Base-by-base conservation (phyloP, 495 filamentous ascomycete genomes). In the Pseudoneurospora amorphoporcata region DNA sequence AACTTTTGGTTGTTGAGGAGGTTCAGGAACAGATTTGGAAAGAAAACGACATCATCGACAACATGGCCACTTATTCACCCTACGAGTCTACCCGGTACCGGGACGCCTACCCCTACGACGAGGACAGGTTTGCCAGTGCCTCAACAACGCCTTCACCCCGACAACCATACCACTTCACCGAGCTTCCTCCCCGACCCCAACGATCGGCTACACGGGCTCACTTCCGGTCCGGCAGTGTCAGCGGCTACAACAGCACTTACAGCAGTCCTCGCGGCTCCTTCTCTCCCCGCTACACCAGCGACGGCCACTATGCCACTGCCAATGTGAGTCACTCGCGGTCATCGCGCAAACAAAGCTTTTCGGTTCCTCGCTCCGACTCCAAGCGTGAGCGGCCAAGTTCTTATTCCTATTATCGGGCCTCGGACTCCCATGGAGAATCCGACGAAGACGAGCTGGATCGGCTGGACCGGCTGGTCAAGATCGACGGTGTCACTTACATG, bases 261-360 rank as follows among this genome's bases (percentile, higher is more conserved):
- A 72, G 70, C 72, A 82, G 79, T 73, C 81, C 82, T 73, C 79
- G 81, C 71, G 75, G 79, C 40, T 79, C 81, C 68, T 79, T 84
- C 77, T 86, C 84, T 7, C 84, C 84, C 47, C 83, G 84, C 70
- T 86, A 84, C 74, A 85, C 81, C 71, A 87, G 83, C 76, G 86
- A 85, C 76, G 87, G 87, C 79, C 78, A 87, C 71, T 86, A 86
- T 80, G 84, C 83, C 79, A 86, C 84, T 81, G 84, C 82, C 77
- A 83, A 86, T 85, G 84, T 86, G 84, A 86, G 84, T 86, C 79
- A 73, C 73, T 75, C 80, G 77, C 77, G 78, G 71, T 76, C 75
- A 75, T 75, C 84, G 80, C 84, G 84, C 79, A 85, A 85, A 79
- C 81, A 80, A 78, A 85, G 83, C 79, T 85, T 81, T 75, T 83